Evolutionary conservation across 352 stramenopile genomes (phyloP), one percentile per base, ranked within the genome.

Genomic region (Phytopythium vexans): DNA sequence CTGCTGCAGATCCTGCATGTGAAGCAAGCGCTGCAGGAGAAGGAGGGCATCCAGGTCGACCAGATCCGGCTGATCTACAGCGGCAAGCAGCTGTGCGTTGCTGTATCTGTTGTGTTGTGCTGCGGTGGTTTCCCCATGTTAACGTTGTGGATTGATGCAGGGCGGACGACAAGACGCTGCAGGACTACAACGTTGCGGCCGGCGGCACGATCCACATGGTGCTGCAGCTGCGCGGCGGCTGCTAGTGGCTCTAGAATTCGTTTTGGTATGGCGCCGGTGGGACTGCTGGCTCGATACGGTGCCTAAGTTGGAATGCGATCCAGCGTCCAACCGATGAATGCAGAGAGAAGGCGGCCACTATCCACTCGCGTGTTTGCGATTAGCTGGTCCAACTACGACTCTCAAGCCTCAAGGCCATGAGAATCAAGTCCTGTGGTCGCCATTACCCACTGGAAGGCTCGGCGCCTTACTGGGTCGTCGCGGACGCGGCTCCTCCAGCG

Each of bases 181-280:
- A 97, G 57, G 92, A 96, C 53, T 99, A 99, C 77, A 98, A 98
- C 66, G 97, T 99, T 41, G 83, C 74, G 41, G 95, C 96, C 15
- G 97, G 97, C 34, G 95, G 92, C 49, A 98, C 96, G 37, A 98
- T 99, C 77, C 96, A 99, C 79, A 99, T 99, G 96, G 96, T 99
- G 15, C 81, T 99, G 56, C 96, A 99, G 74, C 80, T 99, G 62
- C 92, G 97, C 66, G 96, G 96, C 40, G 95, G 96, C 15, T 81
- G 63, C 66, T 89, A 86, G 63, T 45, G 6, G 31, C 41, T 12
- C 11, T 51, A 51, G 45, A 51, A 7, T 51, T 16, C 33, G 3
- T 37, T 3, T n/a, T 27, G 21, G 21, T 27, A 27, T 27, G 21
- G 21, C 21, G 21, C 21, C 21, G 2, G 21, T 27, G 21, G 21